phyloP scores from a whole-genome alignment of 2,329 filamentous ascomycete genomes.

The Xylaria sp. region DNA sequence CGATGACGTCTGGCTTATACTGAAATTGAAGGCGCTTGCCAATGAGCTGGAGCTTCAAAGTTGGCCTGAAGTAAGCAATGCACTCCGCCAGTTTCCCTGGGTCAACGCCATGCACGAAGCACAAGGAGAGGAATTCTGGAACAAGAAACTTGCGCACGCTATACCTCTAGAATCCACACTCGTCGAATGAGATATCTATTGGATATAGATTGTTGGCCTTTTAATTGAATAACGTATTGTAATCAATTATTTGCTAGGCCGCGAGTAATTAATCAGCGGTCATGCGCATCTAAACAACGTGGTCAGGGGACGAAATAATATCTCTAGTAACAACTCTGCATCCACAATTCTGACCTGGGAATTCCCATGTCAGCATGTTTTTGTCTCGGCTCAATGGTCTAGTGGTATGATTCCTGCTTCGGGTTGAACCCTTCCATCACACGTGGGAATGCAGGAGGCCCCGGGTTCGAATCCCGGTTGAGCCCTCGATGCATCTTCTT shows the following conservation, averaged over 20 bases:
- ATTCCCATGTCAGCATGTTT: background rate
- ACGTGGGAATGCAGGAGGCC: slow-evolving; percentile 43
- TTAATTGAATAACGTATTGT: too few relatives aligned
- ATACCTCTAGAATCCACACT: background rate
- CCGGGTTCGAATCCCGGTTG: slow-evolving; percentile 43
- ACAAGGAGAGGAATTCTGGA: slow-evolving; percentile 31
- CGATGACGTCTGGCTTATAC: slow-evolving; percentile 32
- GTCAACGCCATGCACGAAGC: slow-evolving; percentile 29
- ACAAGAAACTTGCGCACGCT: slow-evolving; percentile 1
- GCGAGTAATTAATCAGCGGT: too few relatives aligned
- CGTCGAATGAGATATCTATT: background rate
- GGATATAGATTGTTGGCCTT: too few relatives aligned
- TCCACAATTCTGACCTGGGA: too few relatives aligned
- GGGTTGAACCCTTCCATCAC: slow-evolving; percentile 36
- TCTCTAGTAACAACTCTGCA: too few relatives aligned
- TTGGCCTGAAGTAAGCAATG: slow-evolving; percentile 23
- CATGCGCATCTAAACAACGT: too few relatives aligned
- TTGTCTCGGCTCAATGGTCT: slow-evolving; percentile 37
- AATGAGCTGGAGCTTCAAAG: slow-evolving; percentile 15
- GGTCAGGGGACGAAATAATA: too few relatives aligned
- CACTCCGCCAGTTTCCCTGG: slow-evolving; percentile 32
- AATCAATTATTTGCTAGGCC: too few relatives aligned
- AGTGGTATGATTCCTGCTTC: slow-evolving; percentile 41
- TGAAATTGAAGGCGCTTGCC: slow-evolving; percentile 21
- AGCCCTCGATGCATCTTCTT: slow-evolving; percentile 33